Conservation (phyloP, 345 rosid genomes). For the Salix koriyanagi region DNA sequence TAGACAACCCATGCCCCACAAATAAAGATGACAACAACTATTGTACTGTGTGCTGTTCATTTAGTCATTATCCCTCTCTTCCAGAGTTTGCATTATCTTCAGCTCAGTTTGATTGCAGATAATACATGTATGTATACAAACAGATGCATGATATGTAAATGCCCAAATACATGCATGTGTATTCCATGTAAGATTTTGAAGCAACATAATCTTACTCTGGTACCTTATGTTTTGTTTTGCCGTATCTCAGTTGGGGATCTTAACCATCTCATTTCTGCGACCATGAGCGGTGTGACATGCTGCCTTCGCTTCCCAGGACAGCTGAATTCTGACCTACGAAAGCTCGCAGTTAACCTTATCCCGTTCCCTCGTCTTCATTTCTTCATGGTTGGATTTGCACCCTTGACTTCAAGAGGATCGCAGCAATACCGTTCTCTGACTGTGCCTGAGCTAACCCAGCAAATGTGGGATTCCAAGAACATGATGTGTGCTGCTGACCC, state of each 20-base stretch:
- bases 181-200: not conserved
- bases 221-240: not conserved
- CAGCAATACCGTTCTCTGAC: conserved; percentile 26
- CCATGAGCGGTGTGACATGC: conserved; percentile 27
- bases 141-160: not conserved
- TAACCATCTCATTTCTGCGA: conserved; percentile 27
- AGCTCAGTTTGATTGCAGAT: not conserved
- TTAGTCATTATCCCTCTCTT: not conserved
- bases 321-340: conserved; percentile 24
- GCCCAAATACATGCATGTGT: not conserved
- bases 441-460: conserved; percentile 25
- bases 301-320: conserved; percentile 30
- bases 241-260: conserved; percentile 21
- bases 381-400: conserved; percentile 27
- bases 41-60: not conserved
- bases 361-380: conserved; percentile 28
- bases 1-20: not conserved
- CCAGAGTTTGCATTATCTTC: not conserved
- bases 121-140: not conserved
- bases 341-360: conserved; percentile 27
- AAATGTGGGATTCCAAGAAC: conserved; percentile 29
- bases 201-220: not conserved
- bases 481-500: conserved; percentile 30
- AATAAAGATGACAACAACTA: not conserved
- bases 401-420: conserved; percentile 26